Base-by-base conservation (phyloP, 2,329 filamentous ascomycete genomes). In the Trichophyton simii region DNA sequence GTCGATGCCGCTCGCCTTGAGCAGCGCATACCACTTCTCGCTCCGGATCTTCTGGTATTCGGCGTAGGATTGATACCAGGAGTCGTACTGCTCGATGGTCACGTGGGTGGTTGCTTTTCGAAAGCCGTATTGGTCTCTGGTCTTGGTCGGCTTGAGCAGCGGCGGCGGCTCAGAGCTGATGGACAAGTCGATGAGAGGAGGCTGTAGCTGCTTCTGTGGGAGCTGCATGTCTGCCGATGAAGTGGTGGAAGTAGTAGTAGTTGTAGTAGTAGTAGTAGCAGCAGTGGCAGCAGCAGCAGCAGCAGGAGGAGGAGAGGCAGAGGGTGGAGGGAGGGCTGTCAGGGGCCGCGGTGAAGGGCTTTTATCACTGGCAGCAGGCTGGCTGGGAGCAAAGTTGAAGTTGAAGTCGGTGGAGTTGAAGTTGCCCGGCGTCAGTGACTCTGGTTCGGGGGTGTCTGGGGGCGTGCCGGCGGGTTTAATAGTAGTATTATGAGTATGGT, bases 61-160 rank as follows among this genome's bases (percentile, higher is more conserved):
- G 34, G 82, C 83, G 71, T 97, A 96, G 3, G 79, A 79, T 15
- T 76, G 76, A 67, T 91, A 85, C 92, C 92, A 97, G 0, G 80
- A 77, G 68, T 96, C 89, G 70, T 95, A 95, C 70, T 91, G 82
- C 62, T 87, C 81, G 20, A 86, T 76, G 1, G 82, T 87, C 64
- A 96, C 81, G 69, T 95, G 86, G 66, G 91, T 86, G 46, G 86
- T 92, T 42, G 84, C 82, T 72, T 96, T 97, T 66, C 90, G 89
- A 77, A 97, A 97, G 2, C 92, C 92, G 69, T 96, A 96, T 15
- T 89, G 83, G 72, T 96, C 91, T 60, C 91, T 84, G 41, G 76
- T 66, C 11, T 69, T 68, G 11, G 66, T 73, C 20, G 67, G 69
- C 22, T 67, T 62, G 34, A 68, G 62, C 28, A 76, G 66, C 1